Evolutionary conservation across 148 eudicot species (phyloP), one percentile per base, ranked within the genome.

Genomic region (Selenicereus undatus): DNA sequence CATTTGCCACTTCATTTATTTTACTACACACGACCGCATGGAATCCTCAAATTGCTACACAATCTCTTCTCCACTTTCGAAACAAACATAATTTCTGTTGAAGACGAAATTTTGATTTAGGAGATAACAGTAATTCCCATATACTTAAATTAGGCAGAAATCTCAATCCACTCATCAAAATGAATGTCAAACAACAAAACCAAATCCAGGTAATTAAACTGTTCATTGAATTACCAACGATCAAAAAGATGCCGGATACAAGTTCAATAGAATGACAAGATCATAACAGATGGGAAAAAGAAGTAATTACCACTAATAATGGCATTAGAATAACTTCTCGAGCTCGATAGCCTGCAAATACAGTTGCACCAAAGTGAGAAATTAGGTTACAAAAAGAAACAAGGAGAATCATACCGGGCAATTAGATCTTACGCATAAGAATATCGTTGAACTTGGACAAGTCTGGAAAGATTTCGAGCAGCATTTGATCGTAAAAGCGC

Each of bases 261-360:
- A 58, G 73, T 73, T 80, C 65, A 36, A 22, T 12, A n/a, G 3
- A 8, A 5, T 70, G 39, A 11, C 65, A 50, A 29, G 52, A 69
- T 64, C 68, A 64, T 24, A 64, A n/a, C 14, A 21, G 13, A 3
- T 4, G 39, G 3, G 17, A 62, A 11, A 32, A 9, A 77, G 48
- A 50, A 81, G 43, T 39, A 39, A 8, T 76, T 83, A 89, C 91
- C 86, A 39, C 50, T 74, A 29, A 21, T 79, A 74, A 75, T 52
- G 36, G 26, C 73, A 80, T 77, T 83, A 71, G 87, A 88, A 83
- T 73, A 87, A 80, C 85, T 74, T 83, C 87, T 85, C 51, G 87
- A 85, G 81, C 86, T 87, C 79, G 87, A 86, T 48, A 87, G 11
- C 86, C 92, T 90, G 86, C 76, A 79, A 80, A 86, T 80, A 62